These are phyloP conservation scores for Trichoderma citrinoviride DNA, from an alignment of 2,329 filamentous ascomycete species.

Conservation along the genomic window DNA sequence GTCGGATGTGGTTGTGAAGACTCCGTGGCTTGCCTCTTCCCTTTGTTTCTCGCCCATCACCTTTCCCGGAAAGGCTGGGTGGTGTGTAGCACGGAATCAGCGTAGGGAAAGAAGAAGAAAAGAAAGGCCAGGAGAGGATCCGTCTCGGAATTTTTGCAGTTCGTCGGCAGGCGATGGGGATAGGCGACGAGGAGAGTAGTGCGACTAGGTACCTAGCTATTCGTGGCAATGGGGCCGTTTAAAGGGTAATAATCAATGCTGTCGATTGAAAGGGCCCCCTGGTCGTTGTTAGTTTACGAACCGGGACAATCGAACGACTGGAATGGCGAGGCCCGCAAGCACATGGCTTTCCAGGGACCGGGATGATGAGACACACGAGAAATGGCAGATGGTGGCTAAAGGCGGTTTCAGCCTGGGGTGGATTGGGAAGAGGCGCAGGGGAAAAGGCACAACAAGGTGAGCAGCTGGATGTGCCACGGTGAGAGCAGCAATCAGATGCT, in stretches of 20 bases:
- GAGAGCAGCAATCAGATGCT: slow-evolving; percentile 3
- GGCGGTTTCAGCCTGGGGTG: slow-evolving; percentile 4
- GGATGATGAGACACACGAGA: slow-evolving; percentile 18
- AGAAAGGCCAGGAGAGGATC: neutral
- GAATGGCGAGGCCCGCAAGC: slow-evolving; percentile 19
- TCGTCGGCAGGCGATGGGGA: slow-evolving; percentile 8
- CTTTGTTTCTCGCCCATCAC: neutral
- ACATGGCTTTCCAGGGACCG: slow-evolving; percentile 17
- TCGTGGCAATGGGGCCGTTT: slow-evolving; percentile 15
- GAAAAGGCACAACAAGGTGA: slow-evolving; percentile 1
- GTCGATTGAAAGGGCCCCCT: slow-evolving; percentile 5
- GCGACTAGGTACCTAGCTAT: slow-evolving; percentile 11
- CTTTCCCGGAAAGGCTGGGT: neutral
- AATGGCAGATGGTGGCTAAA: neutral
- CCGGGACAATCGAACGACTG: slow-evolving; percentile 17
- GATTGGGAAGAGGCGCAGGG: neutral
- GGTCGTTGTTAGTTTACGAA: slow-evolving; percentile 19
- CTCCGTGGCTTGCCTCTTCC: neutral
- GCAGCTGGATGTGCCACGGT: neutral
- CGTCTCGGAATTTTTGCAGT: slow-evolving; percentile 1
- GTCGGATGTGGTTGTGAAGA: neutral
- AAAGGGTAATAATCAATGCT: slow-evolving; percentile 14
- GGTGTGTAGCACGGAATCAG: neutral
- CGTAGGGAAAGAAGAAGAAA: neutral
- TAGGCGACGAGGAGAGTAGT: slow-evolving; percentile 1